A percentile compares a stretch with the other conserved stretches of the same genome.
These are phyloP conservation scores for Ganoderma meredithae DNA, from an alignment of 1,284 basidiomycete genomes.

Conservation along the genomic window DNA sequence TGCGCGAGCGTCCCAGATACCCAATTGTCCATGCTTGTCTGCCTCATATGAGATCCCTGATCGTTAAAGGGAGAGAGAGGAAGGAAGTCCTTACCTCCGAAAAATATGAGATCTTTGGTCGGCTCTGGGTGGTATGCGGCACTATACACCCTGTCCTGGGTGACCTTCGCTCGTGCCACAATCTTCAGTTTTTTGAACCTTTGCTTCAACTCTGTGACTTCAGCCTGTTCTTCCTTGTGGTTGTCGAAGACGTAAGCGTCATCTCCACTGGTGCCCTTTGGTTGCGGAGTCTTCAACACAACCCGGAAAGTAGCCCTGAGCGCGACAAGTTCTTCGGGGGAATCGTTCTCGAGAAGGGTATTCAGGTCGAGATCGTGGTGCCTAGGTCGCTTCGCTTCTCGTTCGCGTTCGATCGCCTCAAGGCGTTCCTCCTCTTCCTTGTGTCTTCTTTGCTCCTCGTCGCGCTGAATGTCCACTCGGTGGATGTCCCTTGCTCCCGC, in stretches of 20 bases:
- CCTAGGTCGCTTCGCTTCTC: constrained; percentile 70
- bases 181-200: constrained; percentile 64
- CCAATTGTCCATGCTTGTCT: constrained; percentile 83
- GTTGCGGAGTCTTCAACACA: constrained; percentile 45
- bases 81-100: constrained; percentile 63
- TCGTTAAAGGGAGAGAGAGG: neutral
- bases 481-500: constrained; percentile 1
- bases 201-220: constrained; percentile 58
- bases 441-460: constrained; percentile 55
- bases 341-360: constrained; percentile 57
- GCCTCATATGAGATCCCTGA: neutral
- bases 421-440: constrained; percentile 65
- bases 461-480: constrained; percentile 42
- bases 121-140: constrained; percentile 80
- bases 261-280: constrained; percentile 51
- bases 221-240: constrained; percentile 51
- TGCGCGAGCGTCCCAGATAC: constrained; percentile 84
- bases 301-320: constrained; percentile 54
- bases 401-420: constrained; percentile 65
- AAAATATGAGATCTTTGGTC: constrained; percentile 82
- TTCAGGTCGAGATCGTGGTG: constrained; percentile 69
- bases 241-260: constrained; percentile 59
- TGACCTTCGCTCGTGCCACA: constrained; percentile 79
- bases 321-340: constrained; percentile 51
- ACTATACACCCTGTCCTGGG: constrained; percentile 74